phyloP scores from a whole-genome alignment of 768 basidiomycete species.

The Naganishia kalamii region DNA sequence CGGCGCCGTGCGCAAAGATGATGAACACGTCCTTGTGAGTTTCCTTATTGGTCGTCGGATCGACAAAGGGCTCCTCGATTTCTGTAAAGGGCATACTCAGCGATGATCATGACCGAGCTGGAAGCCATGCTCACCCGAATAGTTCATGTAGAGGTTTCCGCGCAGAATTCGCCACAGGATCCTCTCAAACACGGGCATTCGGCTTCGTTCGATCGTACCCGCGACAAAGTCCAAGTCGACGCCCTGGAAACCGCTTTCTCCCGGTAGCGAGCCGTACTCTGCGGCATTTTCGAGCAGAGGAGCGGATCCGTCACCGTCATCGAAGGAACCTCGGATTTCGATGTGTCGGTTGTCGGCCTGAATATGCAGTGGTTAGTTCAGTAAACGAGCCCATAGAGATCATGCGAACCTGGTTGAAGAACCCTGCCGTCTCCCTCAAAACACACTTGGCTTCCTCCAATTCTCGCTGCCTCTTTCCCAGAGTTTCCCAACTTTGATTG shows the following conservation, averaged over 20 bases:
- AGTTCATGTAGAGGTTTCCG: conserved; percentile 97
- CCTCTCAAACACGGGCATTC: conserved; percentile 89
- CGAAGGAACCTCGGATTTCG: conserved; percentile 80
- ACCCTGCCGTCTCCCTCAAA: conserved; percentile 86
- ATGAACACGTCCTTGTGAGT: conserved; percentile 98
- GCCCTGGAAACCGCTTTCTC: conserved; percentile 42
- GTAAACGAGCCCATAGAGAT: neutral
- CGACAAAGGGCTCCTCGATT: conserved; percentile 84
- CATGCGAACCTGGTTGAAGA: conserved; percentile 68
- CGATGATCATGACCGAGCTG: neutral
- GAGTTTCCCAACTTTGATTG: conserved; percentile 84
- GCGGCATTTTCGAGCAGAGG: conserved; percentile 81
- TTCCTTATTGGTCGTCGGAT: conserved; percentile 72
- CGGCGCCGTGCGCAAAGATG: conserved; percentile 94
- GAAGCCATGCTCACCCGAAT: conserved; percentile 38
- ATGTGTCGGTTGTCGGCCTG: conserved; percentile 61
- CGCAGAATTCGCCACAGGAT: conserved; percentile 96
- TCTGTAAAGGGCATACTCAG: conserved; percentile 49
- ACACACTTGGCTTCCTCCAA: conserved; percentile 91
- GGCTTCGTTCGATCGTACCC: conserved; percentile 87
- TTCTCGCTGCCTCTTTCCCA: conserved; percentile 78
- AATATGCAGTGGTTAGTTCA: neutral
- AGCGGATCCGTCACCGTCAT: conserved; percentile 63
- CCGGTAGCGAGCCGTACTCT: conserved; percentile 51
- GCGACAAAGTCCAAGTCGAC: conserved; percentile 94